Base-by-base conservation (phyloP, 2,329 filamentous ascomycete genomes). In the Colletotrichum acutatum region DNA sequence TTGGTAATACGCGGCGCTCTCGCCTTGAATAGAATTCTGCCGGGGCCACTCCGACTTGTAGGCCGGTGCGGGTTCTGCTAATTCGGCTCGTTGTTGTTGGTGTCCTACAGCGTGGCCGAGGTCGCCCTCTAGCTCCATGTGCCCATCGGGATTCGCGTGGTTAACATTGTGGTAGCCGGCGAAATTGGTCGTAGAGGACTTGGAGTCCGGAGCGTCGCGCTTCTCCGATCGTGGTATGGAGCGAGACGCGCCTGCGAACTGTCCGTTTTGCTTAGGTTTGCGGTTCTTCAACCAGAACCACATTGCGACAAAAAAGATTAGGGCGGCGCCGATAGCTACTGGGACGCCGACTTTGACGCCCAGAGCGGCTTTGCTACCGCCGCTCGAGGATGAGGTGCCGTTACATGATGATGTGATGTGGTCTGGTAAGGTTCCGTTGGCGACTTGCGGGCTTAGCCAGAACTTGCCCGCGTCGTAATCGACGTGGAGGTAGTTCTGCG, bases 401-500 rank as follows among this genome's bases (percentile, higher is more conserved):
- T 73, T 72, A 61, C 64, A 73, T 16, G 61, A 46, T n/a, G 72
- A 32, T 22, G 70, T 61, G 26, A 74, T 61, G 56, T 63, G 26
- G 32, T 73, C 68, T 9, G 71, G 68, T 5, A 67, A 12, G 3
- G 71, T 72, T 7, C 71, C 71, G 59, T 74, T 74, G 5, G 49
- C 68, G 12, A 74, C 71, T 5, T 74, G 71, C 2, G 72, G 72
- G 46, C 72, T 74, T 28, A 76, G 70, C 74, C 74, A 76, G 53
- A 76, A 76, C 26, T 64, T 72, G 6, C 59, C 60, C 8, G 68
- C 62, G 1, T 68, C 59, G 5, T 75, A 76, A 30, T 76, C 74
- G 0, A 75, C 74, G 32, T 66, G 66, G 4, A 76, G 60, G 8
- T 75, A 75, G 46, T 76, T 76, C n/a, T 76, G 74, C 1, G 74